Evolutionary conservation across 2,329 filamentous ascomycete species (phyloP), one percentile per base, ranked within the genome.

Genomic region (Botrytis pseudocinerea): DNA sequence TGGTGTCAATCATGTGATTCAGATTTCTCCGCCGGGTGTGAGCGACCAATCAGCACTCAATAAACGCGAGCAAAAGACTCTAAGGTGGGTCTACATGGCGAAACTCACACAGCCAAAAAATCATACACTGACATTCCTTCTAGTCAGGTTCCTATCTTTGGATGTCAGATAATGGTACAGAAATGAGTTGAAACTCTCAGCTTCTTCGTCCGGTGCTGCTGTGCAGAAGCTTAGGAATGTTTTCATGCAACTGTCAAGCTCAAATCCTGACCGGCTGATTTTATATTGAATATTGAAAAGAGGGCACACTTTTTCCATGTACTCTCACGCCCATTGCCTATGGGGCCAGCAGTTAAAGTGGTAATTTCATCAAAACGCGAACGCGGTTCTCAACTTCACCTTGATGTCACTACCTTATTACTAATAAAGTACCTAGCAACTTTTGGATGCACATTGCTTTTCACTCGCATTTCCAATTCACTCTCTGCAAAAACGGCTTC

Each of bases 341-440:
- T 54, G 51, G n/a, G n/a, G 51, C 51, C 51, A 57, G 51, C 7
- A 66, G 60, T 60, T 72, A 72, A 66, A 72, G 70, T 72, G 70
- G 14, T 51, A 66, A 60, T 60, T 57, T 59, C 42, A 57, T 25
- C 14, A 32, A 28, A 68, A 60, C 70, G 70, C 70, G 70, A 48
- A 60, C 70, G 70, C 70, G 70, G 51, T 72, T 60, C 61, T 42
- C 70, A 28, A 68, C 22, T 38, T 68, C 28, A 44, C 20, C 48
- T 48, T 42, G 59, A 54, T 44, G 70, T 65, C 48, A 46, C 32
- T 22, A 32, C 57, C 48, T 65, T 44, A 42, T n/a, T n/a, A 38
- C n/a, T 14, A 18, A 57, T 14, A 18, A 57, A 28, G 51, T 57
- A 18, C n/a, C 18, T 9, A 1, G n/a, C n/a, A 57, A 18, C 14